Evolutionary conservation across 805 yeast species (phyloP).

Genomic region (Torulaspora indica): DNA sequence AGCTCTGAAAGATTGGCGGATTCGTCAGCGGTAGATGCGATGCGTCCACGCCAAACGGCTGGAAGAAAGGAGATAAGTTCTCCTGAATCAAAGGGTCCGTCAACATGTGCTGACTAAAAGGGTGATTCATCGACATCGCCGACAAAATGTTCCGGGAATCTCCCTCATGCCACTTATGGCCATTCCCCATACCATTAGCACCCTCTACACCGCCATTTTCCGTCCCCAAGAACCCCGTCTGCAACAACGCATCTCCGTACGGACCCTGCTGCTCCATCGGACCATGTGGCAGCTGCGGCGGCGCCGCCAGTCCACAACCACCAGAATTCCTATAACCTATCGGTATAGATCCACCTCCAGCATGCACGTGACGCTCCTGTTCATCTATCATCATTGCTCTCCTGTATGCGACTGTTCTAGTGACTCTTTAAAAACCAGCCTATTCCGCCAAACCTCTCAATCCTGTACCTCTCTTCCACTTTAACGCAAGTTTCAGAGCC

Average conservation of each 20-base stretch:
- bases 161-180: neutral
- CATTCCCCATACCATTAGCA: neutral
- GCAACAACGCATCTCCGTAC: neutral
- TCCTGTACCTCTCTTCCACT: neutral
- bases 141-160: constrained; percentile 3
- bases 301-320: neutral
- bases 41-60: constrained; percentile 43
- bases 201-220: neutral
- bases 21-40: constrained; percentile 43
- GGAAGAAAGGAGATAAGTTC: constrained; percentile 40
- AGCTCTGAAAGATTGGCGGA: constrained; percentile 44
- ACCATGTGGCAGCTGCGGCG: neutral
- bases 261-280: neutral
- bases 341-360: neutral
- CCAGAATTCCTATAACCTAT: neutral
- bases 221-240: neutral
- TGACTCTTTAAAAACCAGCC: too few relatives aligned
- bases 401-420: too few relatives aligned
- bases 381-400: constrained; percentile 2
- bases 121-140: constrained; percentile 13
- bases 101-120: constrained; percentile 20
- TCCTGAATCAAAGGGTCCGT: constrained; percentile 36
- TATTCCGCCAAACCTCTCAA: too few relatives aligned
- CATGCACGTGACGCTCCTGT: constrained; percentile 5
- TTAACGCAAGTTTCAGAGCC: neutral